Percentiles rank a stretch among this genome's conserved stretches.
Conservation (phyloP, 2,329 filamentous ascomycete species). For the Clarireedia monteithiana region DNA sequence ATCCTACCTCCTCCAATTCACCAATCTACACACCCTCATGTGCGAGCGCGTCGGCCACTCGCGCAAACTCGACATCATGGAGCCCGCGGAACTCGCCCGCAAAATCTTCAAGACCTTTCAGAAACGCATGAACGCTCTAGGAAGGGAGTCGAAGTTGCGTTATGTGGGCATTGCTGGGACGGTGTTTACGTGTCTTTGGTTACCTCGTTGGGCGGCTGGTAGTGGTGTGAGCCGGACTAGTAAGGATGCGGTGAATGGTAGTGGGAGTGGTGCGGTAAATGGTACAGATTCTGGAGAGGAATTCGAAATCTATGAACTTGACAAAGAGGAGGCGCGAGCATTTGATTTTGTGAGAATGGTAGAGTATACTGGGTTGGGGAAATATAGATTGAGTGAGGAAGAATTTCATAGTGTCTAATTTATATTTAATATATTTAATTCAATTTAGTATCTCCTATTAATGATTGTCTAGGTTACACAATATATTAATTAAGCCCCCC, state of each 20-base stretch:
- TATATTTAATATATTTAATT: too few relatives aligned
- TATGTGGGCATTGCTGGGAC: background rate
- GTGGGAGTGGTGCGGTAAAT: background rate
- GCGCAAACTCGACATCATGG: background rate
- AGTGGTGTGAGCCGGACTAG: background rate
- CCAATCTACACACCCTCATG: background rate
- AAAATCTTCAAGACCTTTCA: background rate
- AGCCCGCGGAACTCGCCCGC: background rate
- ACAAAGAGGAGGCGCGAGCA: background rate
- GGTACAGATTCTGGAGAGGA: background rate
- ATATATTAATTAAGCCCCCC: too few relatives aligned
- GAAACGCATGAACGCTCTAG: background rate
- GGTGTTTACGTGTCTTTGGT: background rate
- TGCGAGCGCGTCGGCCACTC: background rate
- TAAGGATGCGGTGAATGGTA: background rate
- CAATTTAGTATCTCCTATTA: too few relatives aligned
- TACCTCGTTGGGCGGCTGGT: background rate
- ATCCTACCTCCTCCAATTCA: background rate
- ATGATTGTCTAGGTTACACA: too few relatives aligned
- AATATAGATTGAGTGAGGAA: background rate
- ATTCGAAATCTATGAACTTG: background rate
- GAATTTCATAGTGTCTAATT: too few relatives aligned
- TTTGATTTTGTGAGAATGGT: slow-evolving; percentile 1
- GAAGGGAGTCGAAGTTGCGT: background rate
- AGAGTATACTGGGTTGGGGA: background rate